These are phyloP conservation scores for Selaginella tamariscina DNA, from an alignment of 75 land plant species.

Conservation along the genomic window DNA sequence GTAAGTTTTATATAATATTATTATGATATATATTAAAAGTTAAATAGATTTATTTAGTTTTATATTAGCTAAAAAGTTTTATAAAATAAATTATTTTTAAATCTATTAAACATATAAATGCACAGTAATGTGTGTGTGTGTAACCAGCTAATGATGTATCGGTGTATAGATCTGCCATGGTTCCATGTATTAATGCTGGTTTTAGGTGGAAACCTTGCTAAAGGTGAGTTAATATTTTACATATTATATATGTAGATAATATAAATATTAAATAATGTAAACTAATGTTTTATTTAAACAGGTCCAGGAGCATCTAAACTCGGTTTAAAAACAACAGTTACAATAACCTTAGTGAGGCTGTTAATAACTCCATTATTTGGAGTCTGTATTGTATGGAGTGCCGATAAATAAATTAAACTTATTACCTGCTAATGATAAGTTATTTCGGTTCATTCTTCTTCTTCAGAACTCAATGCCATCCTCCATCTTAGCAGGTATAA, in stretches of 20 bases:
- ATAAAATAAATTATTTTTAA: too few relatives aligned
- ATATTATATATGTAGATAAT: too few relatives aligned
- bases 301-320: slow-evolving; percentile 7
- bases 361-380: not conserved
- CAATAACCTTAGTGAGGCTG: not conserved
- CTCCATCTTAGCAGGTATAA: slow-evolving; percentile 5
- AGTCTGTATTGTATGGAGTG: not conserved
- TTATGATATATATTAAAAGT: not conserved
- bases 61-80: too few relatives aligned
- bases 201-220: slow-evolving; percentile 9
- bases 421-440: not conserved
- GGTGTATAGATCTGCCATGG: not conserved
- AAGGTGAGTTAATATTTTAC: not conserved
- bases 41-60: too few relatives aligned
- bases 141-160: too few relatives aligned
- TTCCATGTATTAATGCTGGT: slow-evolving; percentile 9
- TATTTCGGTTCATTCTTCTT: slow-evolving; percentile 8
- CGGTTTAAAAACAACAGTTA: slow-evolving; percentile 9
- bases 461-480: slow-evolving; percentile 11
- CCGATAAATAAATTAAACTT: not conserved
- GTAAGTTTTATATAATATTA: not conserved
- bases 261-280: not conserved
- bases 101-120: slow-evolving; percentile 7
- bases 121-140: too few relatives aligned
- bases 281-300: too few relatives aligned